These are phyloP conservation scores for Rhipidocladum racemiflorum DNA, from an alignment of 176 grass and related monocot species.

Conservation along the genomic window DNA sequence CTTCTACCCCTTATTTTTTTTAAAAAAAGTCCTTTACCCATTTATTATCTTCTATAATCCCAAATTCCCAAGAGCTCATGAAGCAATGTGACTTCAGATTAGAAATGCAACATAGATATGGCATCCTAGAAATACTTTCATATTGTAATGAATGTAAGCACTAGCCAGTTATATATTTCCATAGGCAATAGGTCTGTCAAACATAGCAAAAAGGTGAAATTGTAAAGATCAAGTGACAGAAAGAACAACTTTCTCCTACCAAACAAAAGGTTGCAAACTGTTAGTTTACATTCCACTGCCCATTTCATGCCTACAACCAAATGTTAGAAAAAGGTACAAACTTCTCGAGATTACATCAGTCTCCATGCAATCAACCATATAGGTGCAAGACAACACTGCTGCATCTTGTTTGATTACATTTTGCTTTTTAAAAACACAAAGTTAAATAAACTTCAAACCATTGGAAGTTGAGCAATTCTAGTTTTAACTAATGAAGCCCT, in stretches of 20 bases:
- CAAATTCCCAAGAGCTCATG: not conserved
- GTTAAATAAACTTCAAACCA: constrained; percentile 36
- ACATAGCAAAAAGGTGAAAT: constrained; percentile 20
- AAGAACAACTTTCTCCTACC: constrained; percentile 13
- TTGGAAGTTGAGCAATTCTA: constrained; percentile 41
- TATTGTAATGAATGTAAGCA: constrained; percentile 14
- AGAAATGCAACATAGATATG: constrained; percentile 29
- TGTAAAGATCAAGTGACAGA: constrained; percentile 24
- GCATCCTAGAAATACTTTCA: constrained; percentile 20
- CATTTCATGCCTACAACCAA: constrained; percentile 16
- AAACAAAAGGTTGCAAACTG: constrained; percentile 10
- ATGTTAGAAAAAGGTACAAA: not conserved
- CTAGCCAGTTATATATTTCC: constrained; percentile 21
- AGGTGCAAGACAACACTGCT: constrained; percentile 20
- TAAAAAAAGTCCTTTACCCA: constrained; percentile 2
- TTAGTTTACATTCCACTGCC: constrained; percentile 27
- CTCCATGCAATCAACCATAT: constrained; percentile 24
- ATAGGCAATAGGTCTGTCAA: constrained; percentile 30
- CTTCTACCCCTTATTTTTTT: not conserved
- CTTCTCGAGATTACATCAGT: constrained; percentile 25
- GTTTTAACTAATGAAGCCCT: constrained; percentile 45
- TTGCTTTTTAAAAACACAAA: constrained; percentile 39
- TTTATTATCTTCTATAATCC: constrained; percentile 13
- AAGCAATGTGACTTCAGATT: not conserved
- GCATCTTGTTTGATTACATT: constrained; percentile 38